Base-by-base conservation (phyloP, 2,329 filamentous ascomycete species). In the Exophiala bonariae region DNA sequence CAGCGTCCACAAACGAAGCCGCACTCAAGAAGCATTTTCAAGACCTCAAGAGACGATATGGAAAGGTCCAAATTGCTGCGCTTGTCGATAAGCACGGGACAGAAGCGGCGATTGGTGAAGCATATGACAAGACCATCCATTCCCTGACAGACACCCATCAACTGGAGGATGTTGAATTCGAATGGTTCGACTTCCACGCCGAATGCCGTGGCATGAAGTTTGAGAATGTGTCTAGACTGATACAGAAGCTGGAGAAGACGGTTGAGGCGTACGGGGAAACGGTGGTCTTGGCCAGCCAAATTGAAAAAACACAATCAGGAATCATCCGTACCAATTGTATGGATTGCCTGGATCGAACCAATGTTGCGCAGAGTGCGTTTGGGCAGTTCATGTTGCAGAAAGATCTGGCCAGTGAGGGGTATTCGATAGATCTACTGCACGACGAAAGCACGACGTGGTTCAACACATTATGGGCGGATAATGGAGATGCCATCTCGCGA, bases 121-220 rank as follows among this genome's bases (percentile, higher is more conserved):
- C 84, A 28, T 99, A 89, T 62, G 80, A 95, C 61, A 76, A 79
- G 40, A 82, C 83, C 48, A 77, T 87, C 1, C 72, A 81, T 39
- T 68, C 73, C 18, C 72, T 92, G 43, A 95, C 93, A 54, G 76
- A 84, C 6, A 74, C 79, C 33, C 74, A 74, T 5, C 73, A 76
- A 3, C 64, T 76, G 16, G 74, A 81, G 49, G 74, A 73, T 8
- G 69, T 93, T 10, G 78, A 75, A 0, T 95, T 95, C 61, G 89
- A 96, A 63, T 99, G 93, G 93, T 99, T 97, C 60, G 93, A 99
- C 63, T 99, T 99, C 61, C 93, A 97, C 65, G 78, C 83, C 14
- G 87, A 87, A 20, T 97, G 93, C 62, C 85, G 89, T 13, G 93
- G 93, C 0, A 96, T 99, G 92, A 95, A 89, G 59, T 99, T 97